Base-by-base conservation (phyloP, 176 grass and related monocot genomes). In the Ampelocalamus luodianensis region DNA sequence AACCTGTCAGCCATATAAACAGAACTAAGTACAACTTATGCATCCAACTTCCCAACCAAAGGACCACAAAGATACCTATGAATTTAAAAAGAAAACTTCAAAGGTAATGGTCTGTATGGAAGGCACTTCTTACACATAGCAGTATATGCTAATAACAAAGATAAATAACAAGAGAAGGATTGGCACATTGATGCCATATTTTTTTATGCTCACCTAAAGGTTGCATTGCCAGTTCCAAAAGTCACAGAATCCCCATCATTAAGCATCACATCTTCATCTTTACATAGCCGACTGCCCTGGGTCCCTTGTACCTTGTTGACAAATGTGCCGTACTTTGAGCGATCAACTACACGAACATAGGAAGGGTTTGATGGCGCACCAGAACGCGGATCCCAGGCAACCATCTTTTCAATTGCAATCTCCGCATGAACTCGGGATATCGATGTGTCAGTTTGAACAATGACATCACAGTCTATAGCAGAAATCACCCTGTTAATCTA, bases 401-500 rank as follows among this genome's bases (percentile, higher is more conserved):
- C 76, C 93, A 98, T 95, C 78, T 90, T 90, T 65, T 94, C 89
- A 34, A 98, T 37, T 34, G 84, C 34, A 64, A 98, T 95, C 65
- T 95, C 96, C 8, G 91, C 91, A 89, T 98, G 96, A 71, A 87
- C 88, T 79, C 93, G 89, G 39, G 96, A 98, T 87, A 98, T 88
- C 10, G 89, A 95, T 29, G 91, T 90, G 89, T 98, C 93, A 8
- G 81, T 90, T 84, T 93, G 91, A 80, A 97, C 91, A 78, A 90
- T 88, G 64, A 98, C 86, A 89, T 98, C 91, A 26, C 96, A 95
- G 67, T 87, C 96, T 98, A 86, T 78, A 87, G 70, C 37, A 68
- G 27, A 64, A 83, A 74, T 69, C 46, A 61, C 10, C 13, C 32
- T 2, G 16, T 90, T 43, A 80, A 43, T 67, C 38, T 10, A 68